Percentiles rank a stretch among this genome's conserved stretches.
phyloP scores from a whole-genome alignment of 2,329 filamentous ascomycete genomes.

The Mollisiaceae sp. region DNA sequence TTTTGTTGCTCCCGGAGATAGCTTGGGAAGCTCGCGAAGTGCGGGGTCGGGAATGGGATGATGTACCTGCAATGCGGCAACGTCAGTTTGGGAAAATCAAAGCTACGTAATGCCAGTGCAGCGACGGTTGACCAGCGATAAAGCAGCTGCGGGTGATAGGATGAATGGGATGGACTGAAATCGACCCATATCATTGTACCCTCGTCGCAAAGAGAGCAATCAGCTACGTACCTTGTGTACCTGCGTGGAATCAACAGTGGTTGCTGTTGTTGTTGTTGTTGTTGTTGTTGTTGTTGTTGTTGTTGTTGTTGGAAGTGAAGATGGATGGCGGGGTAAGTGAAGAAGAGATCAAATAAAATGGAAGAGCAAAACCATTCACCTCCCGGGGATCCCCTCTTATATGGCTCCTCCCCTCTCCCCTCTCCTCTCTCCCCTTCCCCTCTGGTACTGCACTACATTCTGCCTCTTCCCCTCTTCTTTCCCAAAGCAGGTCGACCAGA shows the following conservation, averaged over 20 bases:
- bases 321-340: background rate
- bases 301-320: background rate
- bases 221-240: constrained; percentile 16
- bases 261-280: background rate
- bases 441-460: background rate
- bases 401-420: background rate
- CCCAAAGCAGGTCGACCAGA: constrained; percentile 13
- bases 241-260: constrained; percentile 5
- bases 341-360: constrained; percentile 8
- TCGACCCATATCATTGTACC: background rate
- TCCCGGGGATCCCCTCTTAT: constrained; percentile 16
- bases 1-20: constrained; percentile 18
- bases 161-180: background rate
- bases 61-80: constrained; percentile 13
- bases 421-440: background rate
- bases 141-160: constrained; percentile 7
- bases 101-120: constrained; percentile 14
- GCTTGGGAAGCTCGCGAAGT: constrained; percentile 21
- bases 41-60: constrained; percentile 19
- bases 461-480: constrained; percentile 8
- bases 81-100: background rate
- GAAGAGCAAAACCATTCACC: background rate
- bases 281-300: constrained; percentile 1
- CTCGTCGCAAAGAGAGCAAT: background rate
- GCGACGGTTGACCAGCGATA: background rate